A percentile compares a stretch with the other conserved stretches of the same genome.
phyloP scores from a whole-genome alignment of 306 rosid genomes.

The Cucurbita argyrosperma region DNA sequence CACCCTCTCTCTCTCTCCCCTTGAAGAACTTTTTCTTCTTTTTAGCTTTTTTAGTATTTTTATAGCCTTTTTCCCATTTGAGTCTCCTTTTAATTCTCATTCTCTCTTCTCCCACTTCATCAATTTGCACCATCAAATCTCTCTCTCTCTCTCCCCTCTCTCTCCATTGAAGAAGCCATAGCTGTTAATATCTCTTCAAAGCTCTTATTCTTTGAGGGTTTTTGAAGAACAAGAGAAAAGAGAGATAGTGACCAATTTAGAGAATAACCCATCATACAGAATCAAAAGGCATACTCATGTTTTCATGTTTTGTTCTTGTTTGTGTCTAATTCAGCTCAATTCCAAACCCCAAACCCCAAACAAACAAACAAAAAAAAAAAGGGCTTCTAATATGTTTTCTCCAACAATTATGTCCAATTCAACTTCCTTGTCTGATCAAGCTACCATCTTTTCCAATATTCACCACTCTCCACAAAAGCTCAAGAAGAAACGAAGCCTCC shows the following conservation, averaged over 20 bases:
- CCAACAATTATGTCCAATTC: constrained; percentile 51
- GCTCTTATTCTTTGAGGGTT: background rate
- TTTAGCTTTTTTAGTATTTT: constrained; percentile 10
- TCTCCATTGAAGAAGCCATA: constrained; percentile 19
- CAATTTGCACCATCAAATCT: constrained; percentile 28
- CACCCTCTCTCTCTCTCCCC: constrained; percentile 18
- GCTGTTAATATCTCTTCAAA: constrained; percentile 4
- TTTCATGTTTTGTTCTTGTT: constrained; percentile 14
- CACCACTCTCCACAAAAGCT: constrained; percentile 36
- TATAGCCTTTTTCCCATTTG: constrained; percentile 17
- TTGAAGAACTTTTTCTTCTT: background rate
- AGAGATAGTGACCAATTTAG: constrained; percentile 42
- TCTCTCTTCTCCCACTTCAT: constrained; percentile 20
- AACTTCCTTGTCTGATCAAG: constrained; percentile 56
- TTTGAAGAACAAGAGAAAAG: constrained; percentile 9
- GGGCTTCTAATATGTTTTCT: constrained; percentile 27
- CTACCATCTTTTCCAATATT: constrained; percentile 20
- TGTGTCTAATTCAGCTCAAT: constrained; percentile 5
- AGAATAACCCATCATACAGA: background rate
- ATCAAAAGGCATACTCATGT: constrained; percentile 11
- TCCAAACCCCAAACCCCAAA: constrained; percentile 22
- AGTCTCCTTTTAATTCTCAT: background rate
- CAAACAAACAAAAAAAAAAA: constrained; percentile 11
- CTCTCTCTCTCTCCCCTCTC: constrained; percentile 6
- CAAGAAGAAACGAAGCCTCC: constrained; percentile 77